Evolutionary conservation across 2,329 filamentous ascomycete genomes (phyloP).

Genomic region (Colletotrichum musicola): DNA sequence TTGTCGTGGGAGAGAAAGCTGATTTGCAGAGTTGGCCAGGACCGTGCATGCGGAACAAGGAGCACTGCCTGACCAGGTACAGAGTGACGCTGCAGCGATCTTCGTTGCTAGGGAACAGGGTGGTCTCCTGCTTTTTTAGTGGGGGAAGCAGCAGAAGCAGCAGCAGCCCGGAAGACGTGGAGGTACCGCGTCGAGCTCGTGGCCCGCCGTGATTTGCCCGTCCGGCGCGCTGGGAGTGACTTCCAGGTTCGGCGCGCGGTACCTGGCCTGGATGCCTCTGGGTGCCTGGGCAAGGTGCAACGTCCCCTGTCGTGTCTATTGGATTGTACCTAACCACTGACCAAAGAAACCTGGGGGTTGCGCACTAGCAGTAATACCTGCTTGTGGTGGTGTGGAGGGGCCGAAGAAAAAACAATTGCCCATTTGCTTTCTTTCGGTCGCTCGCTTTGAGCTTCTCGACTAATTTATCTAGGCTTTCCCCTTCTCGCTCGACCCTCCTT

Average conservation of each 20-base stretch:
- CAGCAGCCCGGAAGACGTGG: slow-evolving; percentile 7
- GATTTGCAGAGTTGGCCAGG: background rate
- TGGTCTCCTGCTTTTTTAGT: slow-evolving; percentile 19
- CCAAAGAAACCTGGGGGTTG: no score
- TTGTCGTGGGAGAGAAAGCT: background rate
- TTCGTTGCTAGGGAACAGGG: slow-evolving; percentile 40
- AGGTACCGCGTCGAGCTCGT: slow-evolving; percentile 3
- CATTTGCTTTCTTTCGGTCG: no score
- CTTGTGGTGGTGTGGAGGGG: no score
- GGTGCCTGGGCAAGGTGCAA: no score
- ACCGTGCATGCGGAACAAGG: background rate
- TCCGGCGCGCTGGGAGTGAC: slow-evolving; percentile 7
- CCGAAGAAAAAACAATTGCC: background rate
- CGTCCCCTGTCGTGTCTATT: no score
- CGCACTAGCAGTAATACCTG: no score
- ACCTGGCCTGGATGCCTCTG: background rate
- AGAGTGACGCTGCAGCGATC: slow-evolving; percentile 35
- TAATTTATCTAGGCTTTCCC: slow-evolving; percentile 31
- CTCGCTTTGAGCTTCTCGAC: background rate
- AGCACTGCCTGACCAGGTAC: slow-evolving; percentile 1
- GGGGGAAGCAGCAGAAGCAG: background rate
- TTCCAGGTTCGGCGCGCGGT: background rate
- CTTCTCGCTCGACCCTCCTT: slow-evolving; percentile 33
- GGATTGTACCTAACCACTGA: no score
- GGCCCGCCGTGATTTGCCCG: slow-evolving; percentile 25